Evolutionary conservation across 2,329 filamentous ascomycete genomes (phyloP).

Genomic region (Fusarium guadeloupense): DNA sequence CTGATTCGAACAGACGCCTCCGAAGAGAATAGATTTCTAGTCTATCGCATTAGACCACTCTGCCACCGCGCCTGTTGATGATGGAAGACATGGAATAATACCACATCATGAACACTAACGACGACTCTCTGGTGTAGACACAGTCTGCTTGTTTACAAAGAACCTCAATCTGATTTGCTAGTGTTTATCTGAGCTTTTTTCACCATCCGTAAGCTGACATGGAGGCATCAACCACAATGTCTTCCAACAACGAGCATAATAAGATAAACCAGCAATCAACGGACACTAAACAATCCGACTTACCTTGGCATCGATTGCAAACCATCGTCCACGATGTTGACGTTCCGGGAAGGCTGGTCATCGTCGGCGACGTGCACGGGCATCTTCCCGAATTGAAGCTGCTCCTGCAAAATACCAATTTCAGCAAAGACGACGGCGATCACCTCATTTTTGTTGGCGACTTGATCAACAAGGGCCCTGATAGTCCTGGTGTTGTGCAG

Average conservation of each 20-base stretch:
- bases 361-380: slow-evolving; percentile 91
- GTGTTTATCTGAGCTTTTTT: neutral
- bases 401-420: slow-evolving; percentile 73
- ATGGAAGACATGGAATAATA: too few relatives aligned
- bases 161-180: neutral
- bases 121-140: too few relatives aligned
- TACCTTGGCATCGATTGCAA: neutral
- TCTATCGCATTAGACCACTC: slow-evolving; percentile 33
- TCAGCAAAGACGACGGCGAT: slow-evolving; percentile 62
- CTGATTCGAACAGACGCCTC: slow-evolving; percentile 32
- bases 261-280: neutral
- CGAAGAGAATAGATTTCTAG: slow-evolving; percentile 32
- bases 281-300: neutral
- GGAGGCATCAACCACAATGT: neutral
- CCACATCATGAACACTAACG: too few relatives aligned
- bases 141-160: neutral
- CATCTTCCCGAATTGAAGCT: slow-evolving; percentile 71
- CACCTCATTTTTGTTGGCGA: slow-evolving; percentile 80
- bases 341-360: slow-evolving; percentile 52
- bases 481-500: slow-evolving; percentile 79
- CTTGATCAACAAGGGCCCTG: slow-evolving; percentile 83
- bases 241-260: neutral
- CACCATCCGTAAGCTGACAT: too few relatives aligned
- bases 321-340: slow-evolving; percentile 1
- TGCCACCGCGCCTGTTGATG: slow-evolving; percentile 21